Evolutionary conservation across 805 yeast genomes (phyloP).

Genomic region (Lachancea thermotolerans): DNA sequence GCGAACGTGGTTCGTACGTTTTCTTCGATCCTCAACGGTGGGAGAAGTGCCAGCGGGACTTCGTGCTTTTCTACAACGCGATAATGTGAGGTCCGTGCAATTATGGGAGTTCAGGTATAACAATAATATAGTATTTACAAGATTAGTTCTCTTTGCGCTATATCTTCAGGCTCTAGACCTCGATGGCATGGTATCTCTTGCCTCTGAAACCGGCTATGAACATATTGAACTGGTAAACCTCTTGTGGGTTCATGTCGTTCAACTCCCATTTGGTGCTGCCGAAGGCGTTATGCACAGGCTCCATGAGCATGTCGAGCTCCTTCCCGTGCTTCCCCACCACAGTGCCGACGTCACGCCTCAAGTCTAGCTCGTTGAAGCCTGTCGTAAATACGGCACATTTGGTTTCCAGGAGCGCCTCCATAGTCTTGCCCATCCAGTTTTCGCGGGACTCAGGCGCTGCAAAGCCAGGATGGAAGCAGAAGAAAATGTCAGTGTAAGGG

Average conservation of each 20-base stretch:
- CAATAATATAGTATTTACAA: conserved; percentile 8
- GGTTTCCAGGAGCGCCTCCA: conserved; percentile 83
- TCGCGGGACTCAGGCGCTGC: conserved; percentile 73
- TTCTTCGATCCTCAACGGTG: conserved; percentile 94
- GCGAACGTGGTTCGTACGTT: conserved; percentile 88
- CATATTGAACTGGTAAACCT: conserved; percentile 87
- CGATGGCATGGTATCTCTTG: conserved; percentile 87
- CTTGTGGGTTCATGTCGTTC: conserved; percentile 87
- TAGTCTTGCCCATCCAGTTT: conserved; percentile 83
- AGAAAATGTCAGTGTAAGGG: conserved; percentile 89
- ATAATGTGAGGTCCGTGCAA: conserved; percentile 37
- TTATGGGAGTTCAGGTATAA: conserved; percentile 1
- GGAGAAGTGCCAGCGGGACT: conserved; percentile 83
- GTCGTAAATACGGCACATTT: conserved; percentile 90
- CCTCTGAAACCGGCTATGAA: conserved; percentile 90
- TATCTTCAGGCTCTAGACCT: conserved; percentile 11
- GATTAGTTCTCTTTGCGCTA: neutral
- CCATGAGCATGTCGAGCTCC: conserved; percentile 76
- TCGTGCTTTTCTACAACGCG: conserved; percentile 52
- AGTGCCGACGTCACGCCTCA: conserved; percentile 64
- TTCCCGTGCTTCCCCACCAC: conserved; percentile 56
- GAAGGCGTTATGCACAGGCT: conserved; percentile 64
- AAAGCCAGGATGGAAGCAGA: conserved; percentile 93
- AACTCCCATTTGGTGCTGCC: conserved; percentile 91
- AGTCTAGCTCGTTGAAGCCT: conserved; percentile 76